These are phyloP conservation scores for sunflower (Helianthus annuus) DNA, from an alignment of 129 eudicot species.

Conservation along the genomic window HanXRQr2.0-SUNRISE NC_035443.2:178627825-178628324, in stretches of 20 bases:
- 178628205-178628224: conserved; percentile 88
- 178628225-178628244: conserved; percentile 81
- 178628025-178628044: too few relatives aligned
- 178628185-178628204: conserved; percentile 91
- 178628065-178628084: background rate
- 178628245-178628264: conserved; percentile 98
- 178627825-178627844: background rate
- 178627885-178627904: conserved; percentile 65
- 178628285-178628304: conserved; percentile 85
- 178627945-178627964: background rate
- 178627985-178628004: background rate
- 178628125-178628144: background rate
- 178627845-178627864: conserved; percentile 2
- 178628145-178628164: background rate
- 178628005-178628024: background rate
- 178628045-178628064: too few relatives aligned
- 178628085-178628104: too few relatives aligned
- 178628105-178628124: background rate
- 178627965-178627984: background rate
- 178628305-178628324: conserved; percentile 84
- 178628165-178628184: conserved; percentile 73
- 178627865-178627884: conserved; percentile 71
- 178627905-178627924: conserved; percentile 4
- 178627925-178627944: background rate
- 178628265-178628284: conserved; percentile 94